A percentile compares a stretch with the other conserved stretches of the same genome.
Evolutionary conservation across 495 filamentous ascomycete species (phyloP).

Genomic region (Aspergillus avenaceus): DNA sequence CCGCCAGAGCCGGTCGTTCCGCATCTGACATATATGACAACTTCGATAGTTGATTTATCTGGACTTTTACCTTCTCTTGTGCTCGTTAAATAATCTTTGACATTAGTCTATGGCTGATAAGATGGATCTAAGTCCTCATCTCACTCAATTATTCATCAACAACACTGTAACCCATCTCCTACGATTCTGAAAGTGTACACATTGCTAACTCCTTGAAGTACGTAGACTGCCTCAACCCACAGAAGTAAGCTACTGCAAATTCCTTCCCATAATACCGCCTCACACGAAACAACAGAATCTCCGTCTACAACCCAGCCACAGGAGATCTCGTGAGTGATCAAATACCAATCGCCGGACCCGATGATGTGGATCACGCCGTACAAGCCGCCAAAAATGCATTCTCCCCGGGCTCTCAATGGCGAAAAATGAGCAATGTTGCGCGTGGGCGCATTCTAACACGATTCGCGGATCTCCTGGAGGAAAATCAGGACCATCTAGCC

Average conservation of each 20-base stretch:
- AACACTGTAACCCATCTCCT: neutral
- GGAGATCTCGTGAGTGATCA: constrained; percentile 5
- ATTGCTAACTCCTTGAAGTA: constrained; percentile 4
- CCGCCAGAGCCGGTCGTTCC: too few species aligned
- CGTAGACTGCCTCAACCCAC: constrained; percentile 1
- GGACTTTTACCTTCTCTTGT: too few species aligned
- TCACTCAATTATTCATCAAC: constrained; percentile 7
- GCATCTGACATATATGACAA: too few species aligned
- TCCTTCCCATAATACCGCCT: neutral
- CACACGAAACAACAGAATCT: neutral
- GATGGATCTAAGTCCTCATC: neutral
- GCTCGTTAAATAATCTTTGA: too few species aligned
- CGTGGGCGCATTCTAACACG: constrained; percentile 3
- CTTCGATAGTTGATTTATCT: too few species aligned
- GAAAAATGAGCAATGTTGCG: constrained; percentile 1
- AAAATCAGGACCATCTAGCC: constrained; percentile 2
- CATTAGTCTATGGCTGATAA: too few species aligned
- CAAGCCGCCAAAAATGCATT: constrained; percentile 12
- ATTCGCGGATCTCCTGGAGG: constrained; percentile 12
- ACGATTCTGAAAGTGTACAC: neutral
- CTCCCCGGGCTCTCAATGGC: constrained; percentile 1
- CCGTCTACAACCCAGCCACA: constrained; percentile 12
- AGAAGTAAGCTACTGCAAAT: constrained; percentile 1
- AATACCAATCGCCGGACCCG: constrained; percentile 9
- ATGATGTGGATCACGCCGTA: constrained; percentile 13